A percentile compares a stretch with the other conserved stretches of the same genome.
phyloP scores from a whole-genome alignment of 1,284 basidiomycete species.

The Irpex sp. region DNA sequence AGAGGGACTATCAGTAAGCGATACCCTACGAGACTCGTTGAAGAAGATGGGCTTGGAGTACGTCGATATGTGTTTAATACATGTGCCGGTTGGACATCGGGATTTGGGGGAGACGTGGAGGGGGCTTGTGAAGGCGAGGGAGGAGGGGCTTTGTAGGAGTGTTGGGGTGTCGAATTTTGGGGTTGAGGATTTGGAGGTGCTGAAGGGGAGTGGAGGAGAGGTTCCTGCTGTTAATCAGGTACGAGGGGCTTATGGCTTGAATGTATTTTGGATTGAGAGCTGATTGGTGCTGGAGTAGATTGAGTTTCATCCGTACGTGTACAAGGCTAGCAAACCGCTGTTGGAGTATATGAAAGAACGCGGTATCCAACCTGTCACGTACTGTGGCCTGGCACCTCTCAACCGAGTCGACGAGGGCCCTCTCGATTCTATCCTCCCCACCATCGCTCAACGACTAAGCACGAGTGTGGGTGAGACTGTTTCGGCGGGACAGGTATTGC shows the following conservation, averaged over 20 bases:
- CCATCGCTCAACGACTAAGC: conserved; percentile 24
- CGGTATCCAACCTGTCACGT: conserved; percentile 64
- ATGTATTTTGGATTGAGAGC: no score
- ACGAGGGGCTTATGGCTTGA: background rate
- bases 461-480: conserved; percentile 23
- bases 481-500: conserved; percentile 29
- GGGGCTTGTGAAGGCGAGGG: conserved; percentile 59
- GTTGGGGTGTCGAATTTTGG: conserved; percentile 82
- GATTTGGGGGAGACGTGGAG: conserved; percentile 54
- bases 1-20: conserved; percentile 41
- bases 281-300: conserved; percentile 38
- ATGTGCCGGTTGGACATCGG: conserved; percentile 38
- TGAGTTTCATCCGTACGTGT: conserved; percentile 78
- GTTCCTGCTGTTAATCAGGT: conserved; percentile 74
- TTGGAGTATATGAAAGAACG: conserved; percentile 51
- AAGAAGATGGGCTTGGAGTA: conserved; percentile 52
- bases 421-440: conserved; percentile 36
- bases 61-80: conserved; percentile 71
- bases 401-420: conserved; percentile 50
- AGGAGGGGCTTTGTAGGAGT: conserved; percentile 58
- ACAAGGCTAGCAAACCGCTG: conserved; percentile 49
- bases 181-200: conserved; percentile 56
- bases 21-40: conserved; percentile 44
- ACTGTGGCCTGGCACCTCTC: conserved; percentile 57
- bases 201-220: conserved; percentile 45